These are phyloP conservation scores for Hyphopichia wangnamkhiaoensis DNA, from an alignment of 1,139 yeast species.

Conservation along the genomic window DNA sequence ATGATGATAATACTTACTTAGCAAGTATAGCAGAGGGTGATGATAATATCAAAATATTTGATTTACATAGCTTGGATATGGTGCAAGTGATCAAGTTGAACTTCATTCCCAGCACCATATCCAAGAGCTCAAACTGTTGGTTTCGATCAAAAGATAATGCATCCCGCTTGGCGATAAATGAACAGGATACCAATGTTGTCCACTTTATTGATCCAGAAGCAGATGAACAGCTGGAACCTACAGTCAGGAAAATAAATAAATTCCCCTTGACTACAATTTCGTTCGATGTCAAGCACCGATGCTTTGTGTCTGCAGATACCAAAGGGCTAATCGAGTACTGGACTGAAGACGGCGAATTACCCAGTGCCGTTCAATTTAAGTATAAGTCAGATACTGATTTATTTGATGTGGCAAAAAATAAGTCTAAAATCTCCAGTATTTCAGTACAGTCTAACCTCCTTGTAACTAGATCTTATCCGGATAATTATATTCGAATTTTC, in stretches of 20 bases:
- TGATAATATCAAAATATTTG: slow-evolving; percentile 35
- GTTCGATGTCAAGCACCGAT: slow-evolving; percentile 28
- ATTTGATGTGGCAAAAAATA: slow-evolving; percentile 31
- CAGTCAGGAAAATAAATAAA: slow-evolving; percentile 27
- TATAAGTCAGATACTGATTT: slow-evolving; percentile 45
- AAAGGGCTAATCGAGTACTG: slow-evolving; percentile 50
- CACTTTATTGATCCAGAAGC: slow-evolving; percentile 25
- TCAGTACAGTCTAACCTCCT: slow-evolving; percentile 27
- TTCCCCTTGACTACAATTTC: slow-evolving; percentile 24
- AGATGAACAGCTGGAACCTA: slow-evolving; percentile 10
- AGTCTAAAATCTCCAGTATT: slow-evolving; percentile 10
- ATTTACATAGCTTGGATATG: slow-evolving; percentile 42
- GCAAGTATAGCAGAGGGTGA: slow-evolving; percentile 33
- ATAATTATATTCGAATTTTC: slow-evolving; percentile 33
- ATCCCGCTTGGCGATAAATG: slow-evolving; percentile 21
- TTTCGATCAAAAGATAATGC: slow-evolving; percentile 12
- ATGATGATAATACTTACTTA: slow-evolving; percentile 20
- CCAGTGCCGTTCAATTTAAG: slow-evolving; percentile 27
- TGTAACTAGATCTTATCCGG: slow-evolving; percentile 27
- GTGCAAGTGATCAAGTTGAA: slow-evolving; percentile 29
- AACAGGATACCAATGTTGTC: slow-evolving; percentile 14
- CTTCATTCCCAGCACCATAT: slow-evolving; percentile 19
- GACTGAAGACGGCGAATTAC: slow-evolving; percentile 17
- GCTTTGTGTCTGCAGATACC: slow-evolving; percentile 39
- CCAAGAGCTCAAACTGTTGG: slow-evolving; percentile 19